Base-by-base conservation (phyloP, 768 basidiomycete genomes). In the Phaffia tasmanica region DNA sequence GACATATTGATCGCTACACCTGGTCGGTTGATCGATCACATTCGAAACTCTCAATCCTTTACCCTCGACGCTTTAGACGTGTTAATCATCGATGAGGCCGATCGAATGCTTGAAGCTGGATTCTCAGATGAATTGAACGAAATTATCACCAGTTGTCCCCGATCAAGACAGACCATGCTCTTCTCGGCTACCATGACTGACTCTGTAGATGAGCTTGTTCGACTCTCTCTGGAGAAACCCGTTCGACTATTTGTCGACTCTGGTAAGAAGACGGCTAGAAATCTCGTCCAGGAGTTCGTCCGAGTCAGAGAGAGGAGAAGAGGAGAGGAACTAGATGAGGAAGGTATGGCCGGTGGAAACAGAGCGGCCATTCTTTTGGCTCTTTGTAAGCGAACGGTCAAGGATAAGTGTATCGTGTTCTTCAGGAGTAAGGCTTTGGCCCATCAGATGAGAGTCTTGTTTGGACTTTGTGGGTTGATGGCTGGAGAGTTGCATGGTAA, bases 101-200 rank as follows among this genome's bases (percentile, higher is more conserved):
- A 99, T 76, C 83, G 95, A 62, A 98, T 99, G 89, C 83, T 99
- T 46, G 79, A 80, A 70, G 78, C 78, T 76, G 95, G 93, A 30
- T 99, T 98, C 78, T 84, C 87, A 8, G 95, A 93, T 75, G 95
- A 98, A 76, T 80, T 99, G 46, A 79, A 83, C 21, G 95, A 99
- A 77, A 95, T 99, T 72, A 85, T 98, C 77, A 86, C 85, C 72
- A 83, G 88, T 21, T 95, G 92, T 74, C 92, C 92, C 1, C 68
- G 76, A 63, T 74, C 74, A 18, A 83, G 95, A 48, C 95, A 98
- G 75, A 98, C 95, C 3, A 94, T 99, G 91, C 81, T 99, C 48
- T 99, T 99, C 78, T 95, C 92, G 0, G 95, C 95, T 2, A 99
- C 95, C 0, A 98, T 98, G 88, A 97, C 93, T 4, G 95, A 99